Conservation (phyloP, 148 eudicot species). For the Rhododendron ferrugineum region DNA sequence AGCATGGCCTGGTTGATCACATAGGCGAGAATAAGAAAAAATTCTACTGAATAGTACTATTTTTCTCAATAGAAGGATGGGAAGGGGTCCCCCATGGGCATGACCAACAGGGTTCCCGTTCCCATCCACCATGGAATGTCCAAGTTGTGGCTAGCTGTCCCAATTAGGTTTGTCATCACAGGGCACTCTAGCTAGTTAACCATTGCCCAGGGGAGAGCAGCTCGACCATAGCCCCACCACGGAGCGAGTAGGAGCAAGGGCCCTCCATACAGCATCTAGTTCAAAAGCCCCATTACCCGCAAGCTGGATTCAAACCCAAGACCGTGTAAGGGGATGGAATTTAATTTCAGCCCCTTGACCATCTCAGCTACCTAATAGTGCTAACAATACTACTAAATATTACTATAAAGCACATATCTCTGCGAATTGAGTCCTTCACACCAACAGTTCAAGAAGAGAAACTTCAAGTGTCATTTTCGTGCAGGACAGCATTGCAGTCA, state of each 20-base stretch:
- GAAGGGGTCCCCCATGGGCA: neutral
- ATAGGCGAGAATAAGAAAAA: neutral
- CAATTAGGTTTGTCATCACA: neutral
- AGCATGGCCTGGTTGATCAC: neutral
- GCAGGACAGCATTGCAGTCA: neutral
- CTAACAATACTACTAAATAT: neutral
- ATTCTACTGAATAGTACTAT: neutral
- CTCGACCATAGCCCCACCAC: neutral
- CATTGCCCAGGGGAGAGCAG: neutral
- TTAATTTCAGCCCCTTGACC: neutral
- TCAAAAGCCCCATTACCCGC: neutral
- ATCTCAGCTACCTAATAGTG: neutral
- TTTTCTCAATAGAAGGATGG: neutral
- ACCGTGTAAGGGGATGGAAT: neutral
- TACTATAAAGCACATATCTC: neutral
- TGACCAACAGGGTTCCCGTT: neutral
- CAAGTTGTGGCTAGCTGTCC: neutral
- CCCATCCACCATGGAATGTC: neutral
- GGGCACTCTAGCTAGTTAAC: neutral
- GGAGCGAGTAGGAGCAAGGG: neutral
- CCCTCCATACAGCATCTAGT: neutral
- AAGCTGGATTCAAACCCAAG: neutral
- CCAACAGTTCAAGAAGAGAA: neutral
- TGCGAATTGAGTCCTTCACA: neutral
- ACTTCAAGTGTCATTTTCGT: neutral